phyloP scores from a whole-genome alignment of 129 eudicot species.

The Scalesia atractyloides region DNA sequence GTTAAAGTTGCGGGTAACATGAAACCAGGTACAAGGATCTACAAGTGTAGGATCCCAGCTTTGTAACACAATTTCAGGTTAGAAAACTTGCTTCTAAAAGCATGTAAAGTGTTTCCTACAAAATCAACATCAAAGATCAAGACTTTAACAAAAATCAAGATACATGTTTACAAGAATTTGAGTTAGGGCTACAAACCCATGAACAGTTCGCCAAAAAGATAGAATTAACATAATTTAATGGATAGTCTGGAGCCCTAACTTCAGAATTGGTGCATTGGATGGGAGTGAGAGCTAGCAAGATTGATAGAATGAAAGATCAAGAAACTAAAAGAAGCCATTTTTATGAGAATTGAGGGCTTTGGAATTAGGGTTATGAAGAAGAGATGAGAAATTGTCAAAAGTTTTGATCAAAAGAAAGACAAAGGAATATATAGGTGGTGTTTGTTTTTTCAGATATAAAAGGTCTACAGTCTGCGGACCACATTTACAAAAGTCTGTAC shows the following conservation, averaged over 20 bases:
- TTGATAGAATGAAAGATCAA: constrained; percentile 39
- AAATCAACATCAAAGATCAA: constrained; percentile 1
- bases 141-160: constrained; percentile 16
- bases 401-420: too few species aligned
- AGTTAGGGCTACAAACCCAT: constrained; percentile 24
- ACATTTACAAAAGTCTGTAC: too few species aligned
- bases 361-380: too few species aligned
- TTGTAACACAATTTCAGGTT: constrained; percentile 70
- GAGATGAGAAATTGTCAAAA: too few species aligned
- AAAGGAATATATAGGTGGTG: too few species aligned
- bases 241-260: constrained; percentile 39
- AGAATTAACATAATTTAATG: not conserved
- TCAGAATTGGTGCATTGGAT: constrained; percentile 62
- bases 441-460: too few species aligned
- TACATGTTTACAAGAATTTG: constrained; percentile 17
- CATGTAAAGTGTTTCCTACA: constrained; percentile 81
- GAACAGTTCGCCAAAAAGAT: not conserved
- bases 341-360: too few species aligned
- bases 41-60: constrained; percentile 97
- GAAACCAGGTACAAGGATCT: too few species aligned
- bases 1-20: too few species aligned
- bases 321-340: constrained; percentile 19
- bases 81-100: constrained; percentile 56
- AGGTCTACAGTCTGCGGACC: too few species aligned
- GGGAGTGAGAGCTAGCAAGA: constrained; percentile 47